phyloP scores from a whole-genome alignment of 345 rosid genomes.

The Hibiscus mutabilis region DNA sequence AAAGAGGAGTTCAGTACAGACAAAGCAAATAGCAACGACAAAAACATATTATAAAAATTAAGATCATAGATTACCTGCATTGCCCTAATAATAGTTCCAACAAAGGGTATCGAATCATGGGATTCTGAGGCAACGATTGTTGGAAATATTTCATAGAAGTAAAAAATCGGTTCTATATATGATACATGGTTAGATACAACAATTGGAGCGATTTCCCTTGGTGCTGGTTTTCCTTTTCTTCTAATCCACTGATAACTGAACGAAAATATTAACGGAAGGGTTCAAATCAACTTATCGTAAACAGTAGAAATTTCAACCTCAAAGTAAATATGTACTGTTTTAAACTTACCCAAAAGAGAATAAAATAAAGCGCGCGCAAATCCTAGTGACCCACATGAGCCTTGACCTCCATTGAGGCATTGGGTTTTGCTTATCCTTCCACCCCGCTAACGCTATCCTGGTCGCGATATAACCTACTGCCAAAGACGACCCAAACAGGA shows the following conservation, averaged over 20 bases:
- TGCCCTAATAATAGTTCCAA: constrained; percentile 96
- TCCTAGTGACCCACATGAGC: constrained; percentile 88
- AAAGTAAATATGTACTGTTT: neutral
- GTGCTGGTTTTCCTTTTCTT: constrained; percentile 86
- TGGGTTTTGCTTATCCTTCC: constrained; percentile 85
- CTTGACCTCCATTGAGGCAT: constrained; percentile 88
- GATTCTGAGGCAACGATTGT: constrained; percentile 94
- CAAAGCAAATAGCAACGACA: neutral
- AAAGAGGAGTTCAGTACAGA: neutral
- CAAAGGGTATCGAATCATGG: constrained; percentile 86
- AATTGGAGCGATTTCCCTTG: constrained; percentile 79
- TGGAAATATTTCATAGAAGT: constrained; percentile 81
- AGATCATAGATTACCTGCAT: constrained; percentile 60
- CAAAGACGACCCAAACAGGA: constrained; percentile 59
- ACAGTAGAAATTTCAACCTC: neutral
- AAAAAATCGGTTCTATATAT: constrained; percentile 88
- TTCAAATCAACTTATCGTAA: neutral
- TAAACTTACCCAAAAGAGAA: constrained; percentile 78
- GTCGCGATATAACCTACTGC: constrained; percentile 64
- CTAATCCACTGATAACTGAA: constrained; percentile 94
- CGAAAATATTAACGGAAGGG: neutral
- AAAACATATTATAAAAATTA: neutral
- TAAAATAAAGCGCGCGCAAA: constrained; percentile 64
- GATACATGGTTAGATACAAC: constrained; percentile 94
- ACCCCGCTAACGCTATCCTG: constrained; percentile 59